A percentile compares a stretch with the other conserved stretches of the same genome.
Conservation (phyloP, 345 rosid species). For the Sisymbrium altissimum region DNA sequence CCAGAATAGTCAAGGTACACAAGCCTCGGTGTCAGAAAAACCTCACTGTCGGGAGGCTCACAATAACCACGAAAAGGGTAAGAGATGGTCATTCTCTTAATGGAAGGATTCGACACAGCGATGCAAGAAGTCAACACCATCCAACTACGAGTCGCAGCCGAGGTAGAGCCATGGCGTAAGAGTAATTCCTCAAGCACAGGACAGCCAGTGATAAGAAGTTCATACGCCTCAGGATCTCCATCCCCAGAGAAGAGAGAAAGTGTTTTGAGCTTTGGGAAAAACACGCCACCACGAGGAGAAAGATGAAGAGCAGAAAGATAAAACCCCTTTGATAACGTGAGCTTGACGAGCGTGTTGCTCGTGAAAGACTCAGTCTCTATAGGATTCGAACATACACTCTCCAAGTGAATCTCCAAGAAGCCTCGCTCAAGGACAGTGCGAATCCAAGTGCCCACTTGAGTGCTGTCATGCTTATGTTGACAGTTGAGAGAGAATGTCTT, state of each 20-base stretch:
- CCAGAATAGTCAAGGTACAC: slow-evolving; percentile 5
- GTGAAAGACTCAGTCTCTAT: not conserved
- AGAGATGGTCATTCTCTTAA: not conserved
- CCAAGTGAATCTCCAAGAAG: not conserved
- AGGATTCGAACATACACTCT: not conserved
- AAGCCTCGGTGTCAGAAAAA: not conserved
- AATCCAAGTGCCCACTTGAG: not conserved
- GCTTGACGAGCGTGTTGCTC: not conserved
- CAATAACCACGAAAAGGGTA: not conserved
- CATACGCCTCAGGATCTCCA: not conserved
- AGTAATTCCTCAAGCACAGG: not conserved
- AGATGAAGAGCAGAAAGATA: not conserved
- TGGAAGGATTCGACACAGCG: not conserved
- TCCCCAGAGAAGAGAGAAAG: not conserved
- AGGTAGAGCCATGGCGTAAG: not conserved
- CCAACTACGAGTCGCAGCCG: not conserved
- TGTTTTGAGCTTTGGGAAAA: not conserved
- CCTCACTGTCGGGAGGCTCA: not conserved
- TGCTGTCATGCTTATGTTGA: not conserved
- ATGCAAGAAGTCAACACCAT: not conserved
- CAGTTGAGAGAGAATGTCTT: not conserved
- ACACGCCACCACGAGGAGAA: not conserved
- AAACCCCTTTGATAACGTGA: not conserved
- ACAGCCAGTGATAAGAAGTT: not conserved
- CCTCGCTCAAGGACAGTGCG: not conserved